These are phyloP conservation scores for Rhipidocladum racemiflorum DNA, from an alignment of 176 grass and related monocot genomes.

Conservation along the genomic window DNA sequence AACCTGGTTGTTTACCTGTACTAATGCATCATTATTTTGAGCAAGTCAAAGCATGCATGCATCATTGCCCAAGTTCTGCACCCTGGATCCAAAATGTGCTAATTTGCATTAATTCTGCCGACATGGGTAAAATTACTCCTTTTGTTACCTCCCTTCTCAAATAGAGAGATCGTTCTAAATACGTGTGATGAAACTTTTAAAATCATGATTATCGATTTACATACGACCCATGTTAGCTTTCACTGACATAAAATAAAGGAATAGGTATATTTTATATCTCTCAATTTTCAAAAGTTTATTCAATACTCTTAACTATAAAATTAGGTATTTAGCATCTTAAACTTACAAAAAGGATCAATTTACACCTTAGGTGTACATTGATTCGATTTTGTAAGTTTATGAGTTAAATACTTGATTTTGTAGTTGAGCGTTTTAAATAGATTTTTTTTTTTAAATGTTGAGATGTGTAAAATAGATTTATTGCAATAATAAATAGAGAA, in stretches of 20 bases:
- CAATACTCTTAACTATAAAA: too few species aligned
- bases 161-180: not conserved
- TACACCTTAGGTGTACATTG: too few species aligned
- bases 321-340: too few species aligned
- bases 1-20: not conserved
- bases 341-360: too few species aligned
- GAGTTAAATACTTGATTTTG: too few species aligned
- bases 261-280: too few species aligned
- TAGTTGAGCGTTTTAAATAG: too few species aligned
- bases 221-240: not conserved
- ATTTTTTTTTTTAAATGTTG: too few species aligned
- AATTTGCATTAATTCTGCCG: not conserved
- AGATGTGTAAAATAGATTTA: too few species aligned
- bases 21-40: not conserved
- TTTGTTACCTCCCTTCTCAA: too few species aligned
- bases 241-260: not conserved
- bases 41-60: not conserved
- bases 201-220: not conserved
- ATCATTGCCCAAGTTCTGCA: not conserved
- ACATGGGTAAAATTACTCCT: not conserved
- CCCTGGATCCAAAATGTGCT: not conserved
- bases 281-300: too few species aligned
- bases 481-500: not conserved
- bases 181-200: not conserved
- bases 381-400: too few species aligned